Percentiles rank a stretch among this genome's conserved stretches.
Evolutionary conservation across 768 basidiomycete species (phyloP).

Genomic region (Boletus reticulatus): DNA sequence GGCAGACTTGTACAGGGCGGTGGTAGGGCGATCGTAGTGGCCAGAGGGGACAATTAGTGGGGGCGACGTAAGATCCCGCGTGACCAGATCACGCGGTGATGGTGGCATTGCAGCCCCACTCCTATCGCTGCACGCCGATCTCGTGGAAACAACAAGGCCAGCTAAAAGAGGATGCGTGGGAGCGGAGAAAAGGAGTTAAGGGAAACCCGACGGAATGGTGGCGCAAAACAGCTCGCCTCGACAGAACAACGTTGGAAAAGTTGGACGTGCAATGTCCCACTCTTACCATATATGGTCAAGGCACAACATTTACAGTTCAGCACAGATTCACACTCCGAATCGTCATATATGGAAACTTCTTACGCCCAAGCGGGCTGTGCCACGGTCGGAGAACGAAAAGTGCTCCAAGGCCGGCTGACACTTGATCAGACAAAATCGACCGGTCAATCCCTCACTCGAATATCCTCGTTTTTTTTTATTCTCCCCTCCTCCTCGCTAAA

Average conservation of each 20-base stretch:
- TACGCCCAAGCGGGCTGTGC: constrained; percentile 31
- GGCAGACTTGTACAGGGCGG: not conserved
- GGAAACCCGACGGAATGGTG: constrained; percentile 7
- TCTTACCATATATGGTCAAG: not conserved
- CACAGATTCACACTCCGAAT: constrained; percentile 28
- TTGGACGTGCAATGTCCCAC: not conserved
- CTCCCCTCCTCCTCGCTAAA: not conserved
- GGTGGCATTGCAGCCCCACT: constrained; percentile 20
- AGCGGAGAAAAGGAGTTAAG: constrained; percentile 18
- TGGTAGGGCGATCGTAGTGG: not conserved
- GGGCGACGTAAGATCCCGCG: constrained; percentile 4
- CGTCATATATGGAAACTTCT: constrained; percentile 20
- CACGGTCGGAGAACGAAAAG: constrained; percentile 34
- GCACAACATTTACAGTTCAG: constrained; percentile 21
- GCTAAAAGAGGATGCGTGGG: constrained; percentile 14
- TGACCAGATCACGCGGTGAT: constrained; percentile 8
- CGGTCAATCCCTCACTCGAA: constrained; percentile 28
- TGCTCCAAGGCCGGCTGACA: constrained; percentile 31
- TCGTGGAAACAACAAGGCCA: constrained; percentile 8
- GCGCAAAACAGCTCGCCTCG: constrained; percentile 10
- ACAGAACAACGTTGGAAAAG: constrained; percentile 21
- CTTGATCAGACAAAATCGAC: constrained; percentile 27
- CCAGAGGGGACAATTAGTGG: not conserved
- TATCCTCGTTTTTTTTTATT: constrained; percentile 23
- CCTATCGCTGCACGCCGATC: constrained; percentile 13